Conservation (phyloP, 2,329 filamentous ascomycete species). For the Microcera coccophila region DNA sequence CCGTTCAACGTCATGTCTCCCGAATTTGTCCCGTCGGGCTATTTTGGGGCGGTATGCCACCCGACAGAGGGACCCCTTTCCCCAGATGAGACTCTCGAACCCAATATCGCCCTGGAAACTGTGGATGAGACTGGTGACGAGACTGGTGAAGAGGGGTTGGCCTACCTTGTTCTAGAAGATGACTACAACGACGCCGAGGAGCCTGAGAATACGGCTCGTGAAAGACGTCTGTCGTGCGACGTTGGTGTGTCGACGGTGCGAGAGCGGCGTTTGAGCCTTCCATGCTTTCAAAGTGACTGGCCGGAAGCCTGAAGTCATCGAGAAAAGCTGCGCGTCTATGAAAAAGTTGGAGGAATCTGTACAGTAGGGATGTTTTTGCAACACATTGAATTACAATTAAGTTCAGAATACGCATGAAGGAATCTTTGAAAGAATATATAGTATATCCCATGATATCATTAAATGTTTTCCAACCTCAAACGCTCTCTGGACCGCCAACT, state of each 20-base stretch:
- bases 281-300: constrained; percentile 26
- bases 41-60: constrained; percentile 13
- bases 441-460: constrained; percentile 11
- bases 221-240: not conserved
- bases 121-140: constrained; percentile 25
- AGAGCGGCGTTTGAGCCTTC: constrained; percentile 28
- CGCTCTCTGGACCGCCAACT: constrained; percentile 8
- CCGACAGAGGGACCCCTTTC: constrained; percentile 1
- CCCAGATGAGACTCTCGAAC: constrained; percentile 1
- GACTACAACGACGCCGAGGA: constrained; percentile 1
- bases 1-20: constrained; percentile 27
- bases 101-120: constrained; percentile 17
- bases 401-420: too few species aligned
- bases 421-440: constrained; percentile 1
- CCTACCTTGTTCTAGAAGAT: too few species aligned
- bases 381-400: too few species aligned
- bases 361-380: too few species aligned
- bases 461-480: constrained; percentile 8
- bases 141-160: constrained; percentile 3
- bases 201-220: constrained; percentile 1
- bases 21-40: constrained; percentile 31
- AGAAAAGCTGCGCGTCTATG: too few species aligned
- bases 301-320: constrained; percentile 15
- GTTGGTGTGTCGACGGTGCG: constrained; percentile 1
- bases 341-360: too few species aligned